Evolutionary conservation across 768 basidiomycete genomes (phyloP).

Genomic region (Suillus subluteus): DNA sequence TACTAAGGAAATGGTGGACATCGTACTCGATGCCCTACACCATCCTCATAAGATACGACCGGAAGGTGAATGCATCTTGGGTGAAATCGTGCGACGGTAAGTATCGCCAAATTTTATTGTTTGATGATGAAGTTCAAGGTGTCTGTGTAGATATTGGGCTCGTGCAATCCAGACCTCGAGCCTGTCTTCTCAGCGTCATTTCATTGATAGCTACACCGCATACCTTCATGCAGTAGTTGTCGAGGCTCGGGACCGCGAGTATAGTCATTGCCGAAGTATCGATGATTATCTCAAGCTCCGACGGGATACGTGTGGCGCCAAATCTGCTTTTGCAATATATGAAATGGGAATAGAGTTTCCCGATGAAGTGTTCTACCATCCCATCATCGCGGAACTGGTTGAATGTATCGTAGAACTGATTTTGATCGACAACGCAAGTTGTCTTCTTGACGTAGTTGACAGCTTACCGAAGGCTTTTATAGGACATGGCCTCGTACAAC

Average conservation of each 20-base stretch:
- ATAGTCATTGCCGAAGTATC: slow-evolving; percentile 24
- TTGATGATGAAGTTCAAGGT: background rate
- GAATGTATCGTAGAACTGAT: slow-evolving; percentile 21
- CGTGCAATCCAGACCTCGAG: slow-evolving; percentile 6
- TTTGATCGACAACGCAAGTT: slow-evolving; percentile 26
- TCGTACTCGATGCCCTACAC: slow-evolving; percentile 15
- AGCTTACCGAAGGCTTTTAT: background rate
- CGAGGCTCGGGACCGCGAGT: slow-evolving; percentile 13
- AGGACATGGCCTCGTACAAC: slow-evolving; percentile 43
- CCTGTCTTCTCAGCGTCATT: slow-evolving; percentile 11
- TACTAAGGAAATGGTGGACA: slow-evolving; percentile 11
- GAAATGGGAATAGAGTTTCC: slow-evolving; percentile 37
- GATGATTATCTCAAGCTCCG: slow-evolving; percentile 37
- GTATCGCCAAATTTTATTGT: background rate
- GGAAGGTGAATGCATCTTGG: slow-evolving; percentile 14
- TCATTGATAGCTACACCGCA: slow-evolving; percentile 6
- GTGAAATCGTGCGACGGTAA: slow-evolving; percentile 16
- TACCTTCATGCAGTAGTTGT: slow-evolving; percentile 9
- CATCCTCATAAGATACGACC: slow-evolving; percentile 12
- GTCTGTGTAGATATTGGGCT: slow-evolving; percentile 14
- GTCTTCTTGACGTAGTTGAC: background rate
- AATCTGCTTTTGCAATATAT: slow-evolving; percentile 29
- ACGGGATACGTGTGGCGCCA: slow-evolving; percentile 33
- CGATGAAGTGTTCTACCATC: slow-evolving; percentile 36
- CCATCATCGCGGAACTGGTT: slow-evolving; percentile 14